These are phyloP conservation scores for Pisolithus marmoratus DNA, from an alignment of 768 basidiomycete genomes.

Conservation along the genomic window DNA sequence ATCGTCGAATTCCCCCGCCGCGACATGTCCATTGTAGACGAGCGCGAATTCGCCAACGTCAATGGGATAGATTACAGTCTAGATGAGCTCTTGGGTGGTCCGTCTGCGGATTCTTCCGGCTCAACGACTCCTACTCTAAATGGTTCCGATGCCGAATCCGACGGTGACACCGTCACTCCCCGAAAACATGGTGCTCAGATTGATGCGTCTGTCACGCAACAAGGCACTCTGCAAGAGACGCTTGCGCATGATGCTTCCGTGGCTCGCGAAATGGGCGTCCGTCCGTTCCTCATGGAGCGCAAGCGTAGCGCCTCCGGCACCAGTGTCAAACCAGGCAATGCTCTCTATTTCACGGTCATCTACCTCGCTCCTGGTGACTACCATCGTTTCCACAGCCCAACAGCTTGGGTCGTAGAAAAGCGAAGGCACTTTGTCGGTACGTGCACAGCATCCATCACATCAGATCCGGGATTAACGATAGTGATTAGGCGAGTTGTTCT, in stretches of 20 bases:
- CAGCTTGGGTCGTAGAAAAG: conserved; percentile 96
- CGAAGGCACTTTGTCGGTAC: conserved; percentile 87
- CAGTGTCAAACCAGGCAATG: conserved; percentile 65
- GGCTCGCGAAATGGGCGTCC: conserved; percentile 64
- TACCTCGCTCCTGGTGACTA: conserved; percentile 99
- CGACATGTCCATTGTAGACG: conserved; percentile 64
- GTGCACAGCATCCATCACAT: conserved; percentile 16
- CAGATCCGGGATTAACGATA: not conserved
- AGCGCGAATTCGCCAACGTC: conserved; percentile 90
- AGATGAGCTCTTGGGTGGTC: conserved; percentile 74
- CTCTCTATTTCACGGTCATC: conserved; percentile 89
- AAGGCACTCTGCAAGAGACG: conserved; percentile 46
- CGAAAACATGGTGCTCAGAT: conserved; percentile 62
- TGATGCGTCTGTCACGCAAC: conserved; percentile 71
- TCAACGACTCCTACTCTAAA: conserved; percentile 27
- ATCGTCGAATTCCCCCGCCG: conserved; percentile 39
- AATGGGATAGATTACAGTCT: conserved; percentile 96
- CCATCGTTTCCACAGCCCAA: conserved; percentile 94
- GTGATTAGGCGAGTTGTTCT: conserved; percentile 79
- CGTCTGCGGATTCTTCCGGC: conserved; percentile 35
- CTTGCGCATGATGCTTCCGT: conserved; percentile 66
- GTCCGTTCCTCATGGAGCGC: conserved; percentile 29
- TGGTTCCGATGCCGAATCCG: conserved; percentile 14
- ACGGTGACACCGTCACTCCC: conserved; percentile 25
- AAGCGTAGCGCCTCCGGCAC: conserved; percentile 37